These are phyloP conservation scores for Trichoderma gracile DNA, from an alignment of 2,329 filamentous ascomycete species.

Conservation along the genomic window DNA sequence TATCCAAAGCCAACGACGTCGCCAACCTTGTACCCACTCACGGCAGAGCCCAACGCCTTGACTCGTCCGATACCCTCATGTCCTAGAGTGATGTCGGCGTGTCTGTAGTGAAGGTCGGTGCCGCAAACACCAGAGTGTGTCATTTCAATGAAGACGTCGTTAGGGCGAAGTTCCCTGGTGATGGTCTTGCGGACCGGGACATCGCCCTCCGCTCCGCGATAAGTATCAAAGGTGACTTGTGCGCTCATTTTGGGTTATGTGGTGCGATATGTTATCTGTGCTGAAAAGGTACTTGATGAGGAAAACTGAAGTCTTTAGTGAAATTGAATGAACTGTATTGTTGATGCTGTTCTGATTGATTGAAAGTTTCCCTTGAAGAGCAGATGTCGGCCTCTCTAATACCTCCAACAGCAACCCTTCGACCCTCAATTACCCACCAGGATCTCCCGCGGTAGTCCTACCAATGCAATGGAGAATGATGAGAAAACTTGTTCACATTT, in stretches of 20 bases:
- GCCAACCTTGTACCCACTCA: conserved; percentile 55
- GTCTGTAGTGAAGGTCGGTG: conserved; percentile 55
- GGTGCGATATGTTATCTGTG: neutral
- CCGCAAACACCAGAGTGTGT: conserved; percentile 68
- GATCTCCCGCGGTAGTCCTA: neutral
- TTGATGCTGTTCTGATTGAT: conserved; percentile 4
- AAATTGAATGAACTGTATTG: neutral
- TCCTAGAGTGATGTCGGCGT: conserved; percentile 47
- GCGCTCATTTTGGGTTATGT: conserved; percentile 5
- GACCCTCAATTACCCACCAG: neutral
- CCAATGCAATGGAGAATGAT: neutral
- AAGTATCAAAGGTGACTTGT: conserved; percentile 19
- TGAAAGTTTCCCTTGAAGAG: neutral
- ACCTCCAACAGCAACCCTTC: neutral
- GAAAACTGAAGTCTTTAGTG: neutral
- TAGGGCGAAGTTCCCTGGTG: conserved; percentile 13
- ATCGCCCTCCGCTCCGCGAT: conserved; percentile 14
- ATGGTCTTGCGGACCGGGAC: conserved; percentile 15
- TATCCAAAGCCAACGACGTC: conserved; percentile 63
- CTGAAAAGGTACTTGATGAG: neutral
- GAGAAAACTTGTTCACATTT: neutral
- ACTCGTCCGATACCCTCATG: conserved; percentile 66
- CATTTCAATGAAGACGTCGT: conserved; percentile 64
- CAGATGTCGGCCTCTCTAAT: conserved; percentile 9
- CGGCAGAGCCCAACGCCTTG: conserved; percentile 53